Percentiles rank a stretch among this genome's conserved stretches.
Conservation (phyloP, 257 asterid genomes). For the Nicotiana attenuata region DNA sequence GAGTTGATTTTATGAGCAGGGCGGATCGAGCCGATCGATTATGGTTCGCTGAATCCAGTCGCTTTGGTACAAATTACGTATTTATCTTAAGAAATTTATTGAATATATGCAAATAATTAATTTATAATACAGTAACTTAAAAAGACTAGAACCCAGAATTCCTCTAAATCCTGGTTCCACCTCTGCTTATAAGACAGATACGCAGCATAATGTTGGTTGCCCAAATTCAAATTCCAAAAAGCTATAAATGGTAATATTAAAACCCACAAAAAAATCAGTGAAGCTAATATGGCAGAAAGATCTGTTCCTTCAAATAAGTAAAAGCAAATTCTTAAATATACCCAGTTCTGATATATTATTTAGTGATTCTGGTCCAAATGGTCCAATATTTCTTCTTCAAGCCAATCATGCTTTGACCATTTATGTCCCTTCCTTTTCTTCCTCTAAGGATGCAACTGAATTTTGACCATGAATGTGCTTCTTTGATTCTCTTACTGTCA, state of each 20-base stretch:
- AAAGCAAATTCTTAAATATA: not conserved
- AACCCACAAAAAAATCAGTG: not conserved
- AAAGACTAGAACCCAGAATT: too few species aligned
- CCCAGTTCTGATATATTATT: not conserved
- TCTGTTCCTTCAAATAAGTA: not conserved
- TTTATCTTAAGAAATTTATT: too few species aligned
- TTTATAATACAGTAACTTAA: too few species aligned
- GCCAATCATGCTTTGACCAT: not conserved
- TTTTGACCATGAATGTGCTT: not conserved
- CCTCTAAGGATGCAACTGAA: not conserved
- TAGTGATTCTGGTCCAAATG: not conserved
- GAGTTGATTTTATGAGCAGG: too few species aligned
- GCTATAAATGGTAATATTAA: not conserved
- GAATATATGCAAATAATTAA: too few species aligned
- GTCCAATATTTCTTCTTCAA: not conserved
- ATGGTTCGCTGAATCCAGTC: too few species aligned
- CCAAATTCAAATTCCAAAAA: not conserved
- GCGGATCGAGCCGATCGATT: too few species aligned
- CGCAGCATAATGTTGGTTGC: not conserved
- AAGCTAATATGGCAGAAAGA: not conserved
- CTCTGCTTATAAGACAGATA: not conserved
- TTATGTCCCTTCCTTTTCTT: not conserved
- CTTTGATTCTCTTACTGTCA: too few species aligned
- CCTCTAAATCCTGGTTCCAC: too few species aligned
- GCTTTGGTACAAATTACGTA: too few species aligned